Evolutionary conservation across 495 filamentous ascomycete genomes (phyloP).

Genomic region (Hamigera avellanea): DNA sequence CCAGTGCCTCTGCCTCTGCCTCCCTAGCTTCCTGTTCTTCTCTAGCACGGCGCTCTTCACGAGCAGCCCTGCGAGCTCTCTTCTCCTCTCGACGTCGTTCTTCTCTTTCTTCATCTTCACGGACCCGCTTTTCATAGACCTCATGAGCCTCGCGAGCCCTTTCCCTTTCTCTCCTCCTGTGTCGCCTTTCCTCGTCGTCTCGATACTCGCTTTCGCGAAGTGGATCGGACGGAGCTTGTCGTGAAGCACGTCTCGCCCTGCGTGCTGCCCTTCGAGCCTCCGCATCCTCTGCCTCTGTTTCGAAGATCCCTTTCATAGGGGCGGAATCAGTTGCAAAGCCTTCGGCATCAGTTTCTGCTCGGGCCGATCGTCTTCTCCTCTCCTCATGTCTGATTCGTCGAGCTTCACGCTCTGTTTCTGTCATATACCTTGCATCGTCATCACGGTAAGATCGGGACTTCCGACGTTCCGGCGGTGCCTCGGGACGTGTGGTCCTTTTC

Average conservation of each 20-base stretch:
- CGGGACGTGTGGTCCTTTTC: constrained; percentile 25
- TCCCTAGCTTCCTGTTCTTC: constrained; percentile 39
- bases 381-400: constrained; percentile 32
- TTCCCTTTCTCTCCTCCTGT: constrained; percentile 25
- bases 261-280: constrained; percentile 41
- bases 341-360: constrained; percentile 31
- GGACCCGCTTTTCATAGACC: constrained; percentile 25
- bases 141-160: constrained; percentile 24
- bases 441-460: constrained; percentile 31
- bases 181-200: constrained; percentile 35
- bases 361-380: constrained; percentile 26
- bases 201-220: constrained; percentile 23
- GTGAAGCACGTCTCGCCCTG: constrained; percentile 25
- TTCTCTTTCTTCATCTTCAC: constrained; percentile 39
- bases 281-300: constrained; percentile 39
- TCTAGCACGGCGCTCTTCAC: constrained; percentile 33
- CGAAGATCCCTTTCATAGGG: constrained; percentile 13
- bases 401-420: constrained; percentile 30
- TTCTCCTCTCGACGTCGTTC: constrained; percentile 34
- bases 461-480: constrained; percentile 24
- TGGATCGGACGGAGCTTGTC: constrained; percentile 24
- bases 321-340: constrained; percentile 32
- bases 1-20: constrained; percentile 30
- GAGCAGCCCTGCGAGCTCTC: constrained; percentile 32
- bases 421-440: constrained; percentile 20